Evolutionary conservation across 1,284 basidiomycete genomes (phyloP).

Genomic region (Ceratobasidium sp.): DNA sequence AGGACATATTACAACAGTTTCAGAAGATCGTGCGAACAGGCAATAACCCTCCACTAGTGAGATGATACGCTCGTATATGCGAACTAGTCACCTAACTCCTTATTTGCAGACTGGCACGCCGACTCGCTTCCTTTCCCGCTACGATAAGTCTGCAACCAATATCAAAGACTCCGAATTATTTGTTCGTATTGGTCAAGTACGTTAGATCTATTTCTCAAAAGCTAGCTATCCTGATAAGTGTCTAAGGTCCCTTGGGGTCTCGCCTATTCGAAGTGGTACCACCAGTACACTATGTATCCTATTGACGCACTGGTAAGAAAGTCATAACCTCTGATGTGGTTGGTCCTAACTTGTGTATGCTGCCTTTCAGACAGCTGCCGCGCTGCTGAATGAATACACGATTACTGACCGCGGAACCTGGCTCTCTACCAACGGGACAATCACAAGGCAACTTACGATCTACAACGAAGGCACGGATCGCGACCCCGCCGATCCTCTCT

Average conservation of each 20-base stretch:
- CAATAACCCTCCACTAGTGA: slow-evolving; percentile 55
- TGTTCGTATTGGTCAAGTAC: slow-evolving; percentile 61
- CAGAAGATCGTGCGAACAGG: slow-evolving; percentile 58
- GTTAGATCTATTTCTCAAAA: slow-evolving; percentile 20
- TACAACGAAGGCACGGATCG: slow-evolving; percentile 44
- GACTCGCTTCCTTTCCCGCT: slow-evolving; percentile 63
- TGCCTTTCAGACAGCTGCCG: slow-evolving; percentile 53
- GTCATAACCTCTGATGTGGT: background rate
- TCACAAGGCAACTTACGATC: slow-evolving; percentile 51
- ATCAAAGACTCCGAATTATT: slow-evolving; percentile 64
- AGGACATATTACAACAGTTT: slow-evolving; percentile 57
- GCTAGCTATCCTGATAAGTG: background rate
- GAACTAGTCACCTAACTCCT: background rate
- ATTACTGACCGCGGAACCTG: slow-evolving; percentile 56
- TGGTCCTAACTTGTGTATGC: background rate
- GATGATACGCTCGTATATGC: background rate
- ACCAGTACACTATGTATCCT: slow-evolving; percentile 63
- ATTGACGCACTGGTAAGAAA: slow-evolving; percentile 55
- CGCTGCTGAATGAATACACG: slow-evolving; percentile 61
- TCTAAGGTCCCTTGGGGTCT: slow-evolving; percentile 63
- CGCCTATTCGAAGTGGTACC: slow-evolving; percentile 64
- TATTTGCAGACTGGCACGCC: slow-evolving; percentile 49
- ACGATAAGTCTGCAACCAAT: slow-evolving; percentile 66
- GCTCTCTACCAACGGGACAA: slow-evolving; percentile 54
- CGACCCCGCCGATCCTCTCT: slow-evolving; percentile 52